Evolutionary conservation across 345 rosid species (phyloP).

Genomic region (Mercurialis annua): DNA sequence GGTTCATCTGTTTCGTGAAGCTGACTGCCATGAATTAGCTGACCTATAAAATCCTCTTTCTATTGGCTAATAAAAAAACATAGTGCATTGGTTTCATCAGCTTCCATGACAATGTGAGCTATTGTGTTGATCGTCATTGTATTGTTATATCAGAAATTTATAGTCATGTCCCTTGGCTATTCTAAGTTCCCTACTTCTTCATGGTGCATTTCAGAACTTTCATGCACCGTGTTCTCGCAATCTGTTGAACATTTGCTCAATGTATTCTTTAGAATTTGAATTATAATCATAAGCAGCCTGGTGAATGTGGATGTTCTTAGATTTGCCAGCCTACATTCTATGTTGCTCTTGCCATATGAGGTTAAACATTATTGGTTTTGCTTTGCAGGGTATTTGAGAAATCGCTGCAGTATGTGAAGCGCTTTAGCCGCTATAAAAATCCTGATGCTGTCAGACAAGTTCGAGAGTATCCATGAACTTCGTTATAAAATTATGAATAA

Average conservation of each 20-base stretch:
- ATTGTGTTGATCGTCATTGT: neutral
- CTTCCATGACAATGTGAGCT: neutral
- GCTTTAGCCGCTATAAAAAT: slow-evolving; percentile 95
- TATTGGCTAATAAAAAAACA: neutral
- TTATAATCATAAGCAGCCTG: neutral
- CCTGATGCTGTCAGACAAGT: slow-evolving; percentile 99
- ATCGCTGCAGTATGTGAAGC: slow-evolving; percentile 95
- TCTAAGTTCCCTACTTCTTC: neutral
- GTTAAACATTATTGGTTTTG: slow-evolving; percentile 11
- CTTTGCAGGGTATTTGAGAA: slow-evolving; percentile 88
- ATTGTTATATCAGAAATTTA: neutral
- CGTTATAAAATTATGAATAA: neutral
- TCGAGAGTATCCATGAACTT: slow-evolving; percentile 80
- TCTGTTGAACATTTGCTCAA: neutral
- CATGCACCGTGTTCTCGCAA: neutral
- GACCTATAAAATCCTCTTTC: neutral
- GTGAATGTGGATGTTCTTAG: neutral
- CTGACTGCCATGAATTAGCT: neutral
- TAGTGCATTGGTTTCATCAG: neutral
- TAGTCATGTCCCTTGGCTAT: neutral
- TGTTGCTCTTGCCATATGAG: neutral
- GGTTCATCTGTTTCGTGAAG: neutral
- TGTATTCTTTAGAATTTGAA: neutral
- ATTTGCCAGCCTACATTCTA: neutral
- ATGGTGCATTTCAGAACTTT: neutral